Conservation (phyloP, 441 rosid species). For the Monsonia emarginata region DNA sequence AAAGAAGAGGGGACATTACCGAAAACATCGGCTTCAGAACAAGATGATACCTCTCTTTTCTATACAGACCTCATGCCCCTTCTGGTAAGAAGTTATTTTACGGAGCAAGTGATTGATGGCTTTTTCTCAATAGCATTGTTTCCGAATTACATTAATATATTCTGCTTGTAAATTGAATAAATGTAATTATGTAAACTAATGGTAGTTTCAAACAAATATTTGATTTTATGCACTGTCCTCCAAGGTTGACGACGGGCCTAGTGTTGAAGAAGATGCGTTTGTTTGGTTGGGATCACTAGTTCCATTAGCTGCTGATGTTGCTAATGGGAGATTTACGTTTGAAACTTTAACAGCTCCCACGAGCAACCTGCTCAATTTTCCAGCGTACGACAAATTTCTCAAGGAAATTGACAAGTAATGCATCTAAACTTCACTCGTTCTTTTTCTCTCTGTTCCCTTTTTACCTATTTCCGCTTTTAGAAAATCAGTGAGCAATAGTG, state of each 20-base stretch:
- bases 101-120: neutral
- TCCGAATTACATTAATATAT: neutral
- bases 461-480: neutral
- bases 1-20: constrained; percentile 46
- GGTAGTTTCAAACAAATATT: no score
- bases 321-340: constrained; percentile 67
- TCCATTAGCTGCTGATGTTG: constrained; percentile 60
- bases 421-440: neutral
- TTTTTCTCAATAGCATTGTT: neutral
- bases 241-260: constrained; percentile 64
- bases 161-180: neutral
- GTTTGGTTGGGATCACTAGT: constrained; percentile 62
- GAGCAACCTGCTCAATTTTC: constrained; percentile 53
- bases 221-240: constrained; percentile 1
- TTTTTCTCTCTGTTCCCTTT: neutral
- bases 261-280: constrained; percentile 76
- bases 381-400: constrained; percentile 69
- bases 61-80: constrained; percentile 88
- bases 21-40: constrained; percentile 27
- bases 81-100: constrained; percentile 43
- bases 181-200: no score
- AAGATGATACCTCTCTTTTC: constrained; percentile 70
- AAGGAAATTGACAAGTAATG: constrained; percentile 64
- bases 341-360: constrained; percentile 80
- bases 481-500: neutral